Base-by-base conservation (phyloP, 108 stramenopile genomes). In the Conticribra guillardii region DNA sequence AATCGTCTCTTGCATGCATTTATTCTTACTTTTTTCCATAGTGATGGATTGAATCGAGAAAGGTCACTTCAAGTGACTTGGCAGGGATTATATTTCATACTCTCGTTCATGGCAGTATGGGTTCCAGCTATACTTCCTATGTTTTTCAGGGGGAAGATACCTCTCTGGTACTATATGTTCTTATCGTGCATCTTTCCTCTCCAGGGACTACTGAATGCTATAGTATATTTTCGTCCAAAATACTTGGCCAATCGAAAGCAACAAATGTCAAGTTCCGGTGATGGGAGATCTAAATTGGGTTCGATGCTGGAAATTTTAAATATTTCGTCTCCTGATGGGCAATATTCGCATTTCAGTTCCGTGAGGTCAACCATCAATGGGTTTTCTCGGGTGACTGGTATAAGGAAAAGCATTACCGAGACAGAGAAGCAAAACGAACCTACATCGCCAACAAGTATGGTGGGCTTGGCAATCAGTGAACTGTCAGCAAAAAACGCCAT, bases 1-100 rank as follows among this genome's bases (percentile, higher is more conserved):
- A 11, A 41, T 41, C 11, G 11, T 41, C 11, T 41, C 37, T 11
- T 41, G n/a, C 37, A 41, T 41, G 5, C 7, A 5, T n/a, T 18
- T 8, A n/a, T 59, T n/a, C 5, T 59, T 24, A 30, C n/a, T 19
- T 59, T 33, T 5, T 5, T 59, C 23, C 31, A 8, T 24, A 59
- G 58, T 14, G 29, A 59, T 8, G 58, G 24, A 30, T 14, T 5
- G 58, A 29, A 30, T 7, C 58, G 58, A 31, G 58, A 28, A 33
- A 59, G 24, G 17, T 24, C 58, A 9, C n/a, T 33, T 32, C 58
- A 59, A 59, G 58, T 59, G n/a, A 7, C 58, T 19, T 11, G 23
- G 30, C 58, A 59, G 27, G 58, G 58, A 9, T 11, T 59, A 5
- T 32, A 23, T 17, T 59, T 24, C 58, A 30, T 32, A 4, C 11